Base-by-base conservation (phyloP, 164 flowering plant species). In the Protea cynaroides region DNA sequence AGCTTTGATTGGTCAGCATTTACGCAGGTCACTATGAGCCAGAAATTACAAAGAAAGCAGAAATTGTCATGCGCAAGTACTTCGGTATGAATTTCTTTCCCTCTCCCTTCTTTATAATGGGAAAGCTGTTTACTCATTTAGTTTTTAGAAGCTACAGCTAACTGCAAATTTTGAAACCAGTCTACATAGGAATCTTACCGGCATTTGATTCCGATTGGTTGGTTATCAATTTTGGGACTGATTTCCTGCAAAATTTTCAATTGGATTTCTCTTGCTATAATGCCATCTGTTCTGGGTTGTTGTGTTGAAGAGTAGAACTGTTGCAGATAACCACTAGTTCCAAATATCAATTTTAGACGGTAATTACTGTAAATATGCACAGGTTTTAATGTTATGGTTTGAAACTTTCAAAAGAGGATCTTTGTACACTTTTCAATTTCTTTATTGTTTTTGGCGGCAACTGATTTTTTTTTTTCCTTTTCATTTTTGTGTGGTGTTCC, bases 391-490 rank as follows among this genome's bases (percentile, higher is more conserved):
- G 56, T 34, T 65, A 10, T 56, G 52, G 44, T 67, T 64, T 63
- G 71, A 67, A 69, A 14, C 22, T 23, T 47, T 61, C 58, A 46
- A 46, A 43, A 37, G 7, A 62, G 29, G 61, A 51, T 38, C 58
- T 52, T 59, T 40, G 18, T 18, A 37, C 15, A 46, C 14, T 21
- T n/a, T 47, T 53, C 2, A 21, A 29, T 19, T 67, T 61, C 17
- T 49, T 66, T 56, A 56, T 61, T 25, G 57, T 7, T 46, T 40
- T 70, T 59, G 75, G 70, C 70, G 34, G 66, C 65, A 70, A 66
- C 59, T 76, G 67, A 63, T 71, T 64, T 18, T 36, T 54, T 69
- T 19, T 66, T 63, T 53, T 65, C 24, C 60, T 73, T 58, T 19
- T n/a, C n/a, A n/a, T n/a, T n/a, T n/a, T n/a, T n/a, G n/a, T n/a